Evolutionary conservation across 139 green algal species (phyloP).

Genomic region (Marvania coccoides): DNA sequence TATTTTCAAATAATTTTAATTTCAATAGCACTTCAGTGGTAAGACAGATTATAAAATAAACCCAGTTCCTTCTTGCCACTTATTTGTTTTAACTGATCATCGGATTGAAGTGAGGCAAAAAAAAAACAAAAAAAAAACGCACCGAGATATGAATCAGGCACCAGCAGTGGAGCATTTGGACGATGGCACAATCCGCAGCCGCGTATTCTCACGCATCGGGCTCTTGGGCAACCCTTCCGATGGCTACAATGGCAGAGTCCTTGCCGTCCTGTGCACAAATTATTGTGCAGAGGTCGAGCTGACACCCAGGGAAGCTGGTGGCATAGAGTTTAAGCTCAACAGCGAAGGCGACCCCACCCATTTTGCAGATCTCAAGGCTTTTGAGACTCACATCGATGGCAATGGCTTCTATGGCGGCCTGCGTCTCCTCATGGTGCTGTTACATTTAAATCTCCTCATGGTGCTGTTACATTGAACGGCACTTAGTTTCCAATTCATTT

Average conservation of each 20-base stretch:
- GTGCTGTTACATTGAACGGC: too few species aligned
- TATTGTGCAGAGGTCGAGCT: constrained; percentile 67
- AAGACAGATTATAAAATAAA: background rate
- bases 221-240: constrained; percentile 83
- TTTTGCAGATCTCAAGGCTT: constrained; percentile 33
- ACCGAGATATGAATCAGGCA: background rate
- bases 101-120: background rate
- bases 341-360: constrained; percentile 46
- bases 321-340: constrained; percentile 52
- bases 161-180: constrained; percentile 1
- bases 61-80: background rate
- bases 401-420: constrained; percentile 77
- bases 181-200: background rate
- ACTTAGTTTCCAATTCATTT: background rate
- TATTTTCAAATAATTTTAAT: background rate
- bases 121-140: background rate
- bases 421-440: constrained; percentile 53
- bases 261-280: constrained; percentile 63
- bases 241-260: constrained; percentile 58
- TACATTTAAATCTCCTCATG: too few species aligned
- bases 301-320: constrained; percentile 8
- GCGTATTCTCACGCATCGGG: constrained; percentile 54
- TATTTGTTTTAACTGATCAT: background rate
- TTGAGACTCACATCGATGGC: constrained; percentile 22
- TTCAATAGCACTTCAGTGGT: too few species aligned